phyloP scores from a whole-genome alignment of 257 asterid genomes.

The Nicotiana undulata region DNA sequence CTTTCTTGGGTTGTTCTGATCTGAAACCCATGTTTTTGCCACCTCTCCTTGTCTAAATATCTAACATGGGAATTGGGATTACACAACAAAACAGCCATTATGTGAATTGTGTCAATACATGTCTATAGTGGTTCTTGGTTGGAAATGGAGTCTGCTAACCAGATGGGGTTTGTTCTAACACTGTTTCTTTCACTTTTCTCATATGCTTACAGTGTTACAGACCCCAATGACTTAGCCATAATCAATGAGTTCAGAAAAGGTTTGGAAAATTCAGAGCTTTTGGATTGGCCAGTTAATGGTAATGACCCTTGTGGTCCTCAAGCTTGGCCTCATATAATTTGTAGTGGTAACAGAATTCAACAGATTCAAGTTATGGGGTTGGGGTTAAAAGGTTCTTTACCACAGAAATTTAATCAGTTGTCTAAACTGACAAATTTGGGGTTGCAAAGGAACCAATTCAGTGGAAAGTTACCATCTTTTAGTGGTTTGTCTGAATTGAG shows the following conservation, averaged over 20 bases:
- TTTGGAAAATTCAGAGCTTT: conserved; percentile 56
- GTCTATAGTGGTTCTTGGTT: conserved; percentile 14
- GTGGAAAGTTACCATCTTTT: conserved; percentile 68
- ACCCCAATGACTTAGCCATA: conserved; percentile 56
- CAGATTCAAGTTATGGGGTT: conserved; percentile 77
- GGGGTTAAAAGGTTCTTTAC: conserved; percentile 71
- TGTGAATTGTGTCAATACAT: conserved; percentile 24
- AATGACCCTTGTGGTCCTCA: conserved; percentile 89
- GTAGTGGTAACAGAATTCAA: conserved; percentile 40
- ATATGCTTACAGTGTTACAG: conserved; percentile 35
- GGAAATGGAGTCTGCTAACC: conserved; percentile 34
- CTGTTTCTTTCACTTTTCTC: conserved; percentile 24
- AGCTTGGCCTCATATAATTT: conserved; percentile 58
- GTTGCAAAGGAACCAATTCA: conserved; percentile 55
- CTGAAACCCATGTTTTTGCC: conserved; percentile 23
- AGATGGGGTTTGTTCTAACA: conserved; percentile 16
- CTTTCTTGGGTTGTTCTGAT: conserved; percentile 18
- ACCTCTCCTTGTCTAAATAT: conserved; percentile 18
- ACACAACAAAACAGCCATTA: conserved; percentile 9
- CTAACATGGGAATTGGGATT: conserved; percentile 34
- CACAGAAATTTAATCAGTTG: conserved; percentile 52
- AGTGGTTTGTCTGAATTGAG: conserved; percentile 54
- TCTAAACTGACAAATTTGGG: conserved; percentile 57
- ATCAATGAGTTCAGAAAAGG: conserved; percentile 56
- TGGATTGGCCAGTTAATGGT: conserved; percentile 61